Conservation (phyloP, 768 basidiomycete genomes). For the Gautieria morchelliformis region DNA sequence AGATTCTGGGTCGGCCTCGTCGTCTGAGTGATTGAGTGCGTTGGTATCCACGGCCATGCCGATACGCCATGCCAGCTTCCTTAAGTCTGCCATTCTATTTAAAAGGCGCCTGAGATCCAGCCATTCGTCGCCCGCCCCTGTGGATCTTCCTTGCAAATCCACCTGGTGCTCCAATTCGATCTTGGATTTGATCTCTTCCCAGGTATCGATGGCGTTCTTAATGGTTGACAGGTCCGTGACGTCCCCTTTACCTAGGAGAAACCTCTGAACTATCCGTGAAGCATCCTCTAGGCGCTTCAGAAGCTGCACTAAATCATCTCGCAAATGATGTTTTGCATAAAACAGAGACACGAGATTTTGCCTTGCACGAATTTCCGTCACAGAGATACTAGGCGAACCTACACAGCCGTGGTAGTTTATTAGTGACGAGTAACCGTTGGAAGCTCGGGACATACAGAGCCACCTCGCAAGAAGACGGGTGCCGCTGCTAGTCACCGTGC, state of each 20-base stretch:
- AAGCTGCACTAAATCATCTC: conserved; percentile 47
- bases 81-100: conserved; percentile 40
- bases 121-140: conserved; percentile 38
- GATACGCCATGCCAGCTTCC: conserved; percentile 47
- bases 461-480: conserved; percentile 65
- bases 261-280: conserved; percentile 67
- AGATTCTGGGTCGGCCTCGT: conserved; percentile 12
- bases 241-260: conserved; percentile 60
- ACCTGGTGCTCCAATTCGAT: conserved; percentile 45
- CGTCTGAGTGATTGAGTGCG: conserved; percentile 15
- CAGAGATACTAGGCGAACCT: conserved; percentile 81
- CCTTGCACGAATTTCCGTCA: conserved; percentile 58
- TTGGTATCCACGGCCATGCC: conserved; percentile 32
- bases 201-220: conserved; percentile 49
- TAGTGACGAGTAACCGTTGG: not conserved
- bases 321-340: conserved; percentile 47
- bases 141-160: conserved; percentile 28
- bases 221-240: conserved; percentile 57
- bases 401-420: conserved; percentile 10
- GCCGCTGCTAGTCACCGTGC: conserved; percentile 71
- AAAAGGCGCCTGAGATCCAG: conserved; percentile 42
- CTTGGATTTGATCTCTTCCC: conserved; percentile 42
- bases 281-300: conserved; percentile 59
- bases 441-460: conserved; percentile 47
- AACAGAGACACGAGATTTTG: conserved; percentile 76